Evolutionary conservation across 768 basidiomycete genomes (phyloP).

Genomic region (Auricularia auricula-judae): DNA sequence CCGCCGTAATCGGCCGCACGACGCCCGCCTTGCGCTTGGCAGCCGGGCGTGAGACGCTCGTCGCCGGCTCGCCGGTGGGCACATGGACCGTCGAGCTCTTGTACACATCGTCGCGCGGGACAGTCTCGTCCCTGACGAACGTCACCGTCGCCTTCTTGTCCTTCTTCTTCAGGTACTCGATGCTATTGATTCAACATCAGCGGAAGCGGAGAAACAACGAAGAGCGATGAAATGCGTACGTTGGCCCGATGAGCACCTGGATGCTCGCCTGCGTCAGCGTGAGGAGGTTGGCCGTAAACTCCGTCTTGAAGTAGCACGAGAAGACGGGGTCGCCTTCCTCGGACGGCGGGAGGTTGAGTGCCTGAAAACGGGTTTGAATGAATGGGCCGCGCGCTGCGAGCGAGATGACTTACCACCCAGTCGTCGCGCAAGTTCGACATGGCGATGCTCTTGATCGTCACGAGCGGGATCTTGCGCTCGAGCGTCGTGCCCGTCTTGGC

Average conservation of each 20-base stretch:
- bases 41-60: slow-evolving; percentile 70
- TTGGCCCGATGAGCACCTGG: slow-evolving; percentile 60
- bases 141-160: slow-evolving; percentile 85
- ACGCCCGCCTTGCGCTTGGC: slow-evolving; percentile 83
- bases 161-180: slow-evolving; percentile 94
- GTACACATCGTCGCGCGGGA: slow-evolving; percentile 70
- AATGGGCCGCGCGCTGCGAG: background rate
- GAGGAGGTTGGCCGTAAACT: slow-evolving; percentile 72
- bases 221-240: slow-evolving; percentile 37
- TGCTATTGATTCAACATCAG: slow-evolving; percentile 26
- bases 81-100: slow-evolving; percentile 91
- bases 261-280: slow-evolving; percentile 71
- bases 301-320: slow-evolving; percentile 91
- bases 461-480: slow-evolving; percentile 83
- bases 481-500: slow-evolving; percentile 56
- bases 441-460: slow-evolving; percentile 76
- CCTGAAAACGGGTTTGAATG: slow-evolving; percentile 29
- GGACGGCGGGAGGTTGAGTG: slow-evolving; percentile 61
- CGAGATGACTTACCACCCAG: slow-evolving; percentile 60
- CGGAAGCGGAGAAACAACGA: too few relatives aligned
- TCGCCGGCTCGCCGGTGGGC: slow-evolving; percentile 75
- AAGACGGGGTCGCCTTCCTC: slow-evolving; percentile 95
- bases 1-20: slow-evolving; percentile 74
- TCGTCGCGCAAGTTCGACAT: slow-evolving; percentile 89
- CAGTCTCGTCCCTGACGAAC: slow-evolving; percentile 80